These are phyloP conservation scores for Chlorophyllum brunneum DNA, from an alignment of 768 basidiomycete genomes.

Conservation along the genomic window DNA sequence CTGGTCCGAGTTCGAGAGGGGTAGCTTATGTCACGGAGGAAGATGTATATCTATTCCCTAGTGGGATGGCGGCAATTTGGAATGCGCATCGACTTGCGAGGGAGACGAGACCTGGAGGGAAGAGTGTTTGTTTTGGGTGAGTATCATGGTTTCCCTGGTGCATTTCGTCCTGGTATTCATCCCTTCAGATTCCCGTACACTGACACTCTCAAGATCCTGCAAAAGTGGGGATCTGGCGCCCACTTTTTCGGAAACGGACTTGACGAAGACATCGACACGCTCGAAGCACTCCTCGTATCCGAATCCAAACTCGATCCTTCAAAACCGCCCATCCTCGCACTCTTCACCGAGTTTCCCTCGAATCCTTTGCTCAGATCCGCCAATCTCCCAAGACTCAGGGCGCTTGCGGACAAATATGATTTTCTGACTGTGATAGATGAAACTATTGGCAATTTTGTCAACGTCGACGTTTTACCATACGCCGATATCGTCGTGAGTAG, in stretches of 20 bases:
- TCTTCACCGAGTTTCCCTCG: constrained; percentile 94
- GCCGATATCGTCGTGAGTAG: constrained; percentile 91
- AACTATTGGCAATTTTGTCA: constrained; percentile 91
- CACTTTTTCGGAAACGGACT: constrained; percentile 83
- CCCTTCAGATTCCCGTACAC: constrained; percentile 82
- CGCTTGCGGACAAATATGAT: constrained; percentile 81
- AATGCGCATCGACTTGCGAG: constrained; percentile 74
- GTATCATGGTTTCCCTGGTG: constrained; percentile 20
- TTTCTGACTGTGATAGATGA: constrained; percentile 92
- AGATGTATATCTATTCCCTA: constrained; percentile 85
- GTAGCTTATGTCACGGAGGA: constrained; percentile 70
- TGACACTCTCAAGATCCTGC: constrained; percentile 88
- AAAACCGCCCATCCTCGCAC: constrained; percentile 63
- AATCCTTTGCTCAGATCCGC: constrained; percentile 91
- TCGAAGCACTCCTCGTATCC: constrained; percentile 58
- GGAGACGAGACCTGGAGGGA: constrained; percentile 50
- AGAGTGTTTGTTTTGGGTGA: constrained; percentile 94
- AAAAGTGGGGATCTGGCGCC: constrained; percentile 96
- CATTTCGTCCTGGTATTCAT: not conserved
- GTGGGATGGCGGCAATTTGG: constrained; percentile 96
- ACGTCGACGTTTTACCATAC: constrained; percentile 83
- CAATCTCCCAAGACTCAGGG: constrained; percentile 68
- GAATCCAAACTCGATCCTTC: constrained; percentile 35
- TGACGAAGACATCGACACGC: constrained; percentile 67
- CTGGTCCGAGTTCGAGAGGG: constrained; percentile 67